These are phyloP conservation scores for Trypanosoma mega DNA, from an alignment of 208 protist genomes.

Conservation along the genomic window DNA sequence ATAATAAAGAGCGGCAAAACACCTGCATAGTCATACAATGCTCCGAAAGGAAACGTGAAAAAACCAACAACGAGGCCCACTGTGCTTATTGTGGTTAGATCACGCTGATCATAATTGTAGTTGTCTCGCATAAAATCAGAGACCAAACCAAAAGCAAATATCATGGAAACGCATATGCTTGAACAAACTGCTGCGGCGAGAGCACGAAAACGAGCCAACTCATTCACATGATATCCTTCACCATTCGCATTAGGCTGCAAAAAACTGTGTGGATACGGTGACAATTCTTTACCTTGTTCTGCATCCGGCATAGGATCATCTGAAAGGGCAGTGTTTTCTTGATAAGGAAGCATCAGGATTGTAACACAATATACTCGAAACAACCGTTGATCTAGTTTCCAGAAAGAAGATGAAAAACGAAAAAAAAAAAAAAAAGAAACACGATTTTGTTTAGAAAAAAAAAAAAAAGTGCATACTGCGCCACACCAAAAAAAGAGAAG, in stretches of 20 bases:
- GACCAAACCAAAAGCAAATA: conserved; percentile 12
- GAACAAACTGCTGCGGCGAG: conserved; percentile 6
- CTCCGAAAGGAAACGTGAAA: conserved; percentile 9
- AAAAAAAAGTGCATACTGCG: too few relatives aligned
- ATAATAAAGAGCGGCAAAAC: conserved; percentile 2
- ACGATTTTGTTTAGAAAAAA: conserved; percentile 1
- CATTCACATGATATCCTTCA: too few relatives aligned
- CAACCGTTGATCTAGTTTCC: too few relatives aligned
- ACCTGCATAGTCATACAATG: conserved; percentile 14
- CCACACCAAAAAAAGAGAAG: too few relatives aligned
- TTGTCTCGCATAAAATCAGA: neutral
- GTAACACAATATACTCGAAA: too few relatives aligned
- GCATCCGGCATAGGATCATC: too few relatives aligned
- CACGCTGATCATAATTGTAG: conserved; percentile 10
- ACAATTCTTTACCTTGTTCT: too few relatives aligned
- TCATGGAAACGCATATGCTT: conserved; percentile 10
- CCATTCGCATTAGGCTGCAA: too few relatives aligned
- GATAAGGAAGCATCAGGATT: too few relatives aligned
- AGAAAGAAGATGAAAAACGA: neutral
- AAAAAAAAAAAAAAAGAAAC: conserved; percentile 2
- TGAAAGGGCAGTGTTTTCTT: too few relatives aligned
- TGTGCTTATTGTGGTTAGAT: conserved; percentile 21
- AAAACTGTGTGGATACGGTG: too few relatives aligned
- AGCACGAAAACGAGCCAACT: conserved; percentile 12
- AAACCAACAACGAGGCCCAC: conserved; percentile 15